Evolutionary conservation across 352 stramenopile genomes (phyloP), one percentile per base, ranked within the genome.

Genomic region (Phytophthora nicotianae): DNA sequence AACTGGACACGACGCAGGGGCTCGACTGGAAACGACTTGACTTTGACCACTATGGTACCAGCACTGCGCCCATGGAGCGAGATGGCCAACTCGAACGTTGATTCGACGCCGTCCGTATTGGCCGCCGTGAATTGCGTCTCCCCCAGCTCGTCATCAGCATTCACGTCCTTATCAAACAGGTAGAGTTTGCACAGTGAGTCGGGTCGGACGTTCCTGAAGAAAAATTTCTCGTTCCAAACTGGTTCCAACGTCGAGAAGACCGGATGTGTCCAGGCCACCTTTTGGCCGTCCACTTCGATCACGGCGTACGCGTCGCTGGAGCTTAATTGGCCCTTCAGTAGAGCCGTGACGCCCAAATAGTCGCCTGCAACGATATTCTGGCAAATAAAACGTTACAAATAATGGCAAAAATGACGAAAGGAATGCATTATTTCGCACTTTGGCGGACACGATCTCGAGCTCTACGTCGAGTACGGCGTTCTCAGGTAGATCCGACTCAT

Each of bases 161-260:
- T 72, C 37, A 79, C 52, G 68, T 79, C 70, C 55, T 79, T 75
- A 43, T 79, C 70, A 16, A 71, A 61, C 32, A 79, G 38, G 19
- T 61, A 65, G 2, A 79, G 42, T 27, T 70, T 73, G 51, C 57
- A 79, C 9, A 75, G 9, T 4, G 66, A 51, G 48, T 73, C 49
- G 4, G 49, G 70, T 5, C 52, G 58, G 6, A 75, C 62, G 42
- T 75, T 79, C 24, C 24, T 63, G 35, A 79, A 79, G 26, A 53
- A 73, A 24, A 79, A 79, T 17, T 51, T 70, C 42, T 79, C 70
- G 41, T 79, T 73, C 70, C 70, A 79, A 5, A 70, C 62, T 42
- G 70, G 70, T 19, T 79, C 58, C 9, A 70, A 32, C 9, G 70
- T 79, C 7, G 58, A 56, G 29, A 79, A 78, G 47, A 79, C 47